Conservation (phyloP, 2,329 filamentous ascomycete genomes). For the Pseudopithomyces chartarum region DNA sequence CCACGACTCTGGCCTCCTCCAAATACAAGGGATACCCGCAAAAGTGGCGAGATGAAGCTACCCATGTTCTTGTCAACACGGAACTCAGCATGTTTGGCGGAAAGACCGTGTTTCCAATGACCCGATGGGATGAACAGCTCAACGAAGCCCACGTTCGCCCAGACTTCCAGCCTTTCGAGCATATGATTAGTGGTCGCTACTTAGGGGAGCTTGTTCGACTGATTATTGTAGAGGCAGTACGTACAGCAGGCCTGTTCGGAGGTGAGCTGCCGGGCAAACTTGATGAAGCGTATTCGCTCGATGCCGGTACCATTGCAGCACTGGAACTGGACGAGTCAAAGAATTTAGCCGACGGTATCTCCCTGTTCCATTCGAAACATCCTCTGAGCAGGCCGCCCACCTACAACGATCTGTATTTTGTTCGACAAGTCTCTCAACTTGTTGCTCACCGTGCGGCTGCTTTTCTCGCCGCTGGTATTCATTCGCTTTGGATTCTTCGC, state of each 20-base stretch:
- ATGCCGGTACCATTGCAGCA: slow-evolving; percentile 63
- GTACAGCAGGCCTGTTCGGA: slow-evolving; percentile 60
- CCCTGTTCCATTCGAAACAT: slow-evolving; percentile 58
- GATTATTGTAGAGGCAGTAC: slow-evolving; percentile 64
- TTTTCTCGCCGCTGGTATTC: slow-evolving; percentile 66
- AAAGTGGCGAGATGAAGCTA: slow-evolving; percentile 61
- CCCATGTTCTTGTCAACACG: slow-evolving; percentile 67
- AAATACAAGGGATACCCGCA: slow-evolving; percentile 63
- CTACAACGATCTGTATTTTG: slow-evolving; percentile 58
- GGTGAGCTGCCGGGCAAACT: slow-evolving; percentile 62
- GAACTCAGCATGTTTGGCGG: slow-evolving; percentile 69
- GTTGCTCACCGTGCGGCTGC: slow-evolving; percentile 65
- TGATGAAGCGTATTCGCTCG: slow-evolving; percentile 62
- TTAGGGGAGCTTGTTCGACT: slow-evolving; percentile 67
- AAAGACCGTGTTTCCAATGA: slow-evolving; percentile 61
- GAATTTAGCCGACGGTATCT: slow-evolving; percentile 45
- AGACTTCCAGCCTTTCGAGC: slow-evolving; percentile 69
- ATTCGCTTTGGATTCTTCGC: slow-evolving; percentile 64
- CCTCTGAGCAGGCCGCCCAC: slow-evolving; percentile 52
- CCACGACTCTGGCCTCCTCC: slow-evolving; percentile 55
- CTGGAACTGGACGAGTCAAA: slow-evolving; percentile 57
- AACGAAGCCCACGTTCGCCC: slow-evolving; percentile 62
- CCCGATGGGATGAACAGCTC: slow-evolving; percentile 65
- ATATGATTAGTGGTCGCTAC: slow-evolving; percentile 67
- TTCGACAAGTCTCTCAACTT: slow-evolving; percentile 57